These are phyloP conservation scores for Paraphoma sp. DNA, from an alignment of 2,329 filamentous ascomycete genomes.

Conservation along the genomic window DNA sequence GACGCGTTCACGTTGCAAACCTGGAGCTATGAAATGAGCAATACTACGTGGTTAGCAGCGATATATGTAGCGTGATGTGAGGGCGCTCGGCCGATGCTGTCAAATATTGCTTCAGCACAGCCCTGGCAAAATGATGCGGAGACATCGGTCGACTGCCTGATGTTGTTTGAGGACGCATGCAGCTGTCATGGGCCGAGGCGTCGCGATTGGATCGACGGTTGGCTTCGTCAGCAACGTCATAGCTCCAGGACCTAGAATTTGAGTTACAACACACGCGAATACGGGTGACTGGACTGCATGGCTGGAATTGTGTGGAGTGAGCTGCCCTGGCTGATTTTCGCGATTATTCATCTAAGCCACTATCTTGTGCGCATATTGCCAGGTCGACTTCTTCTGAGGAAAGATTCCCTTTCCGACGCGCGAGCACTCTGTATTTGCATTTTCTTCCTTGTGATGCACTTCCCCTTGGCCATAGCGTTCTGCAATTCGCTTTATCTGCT, in stretches of 20 bases:
- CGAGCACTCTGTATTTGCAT: conserved; percentile 3
- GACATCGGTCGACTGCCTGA: conserved; percentile 7
- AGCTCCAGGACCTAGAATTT: conserved; percentile 18
- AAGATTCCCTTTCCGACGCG: not conserved
- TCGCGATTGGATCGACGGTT: conserved; percentile 3
- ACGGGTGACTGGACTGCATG: not conserved
- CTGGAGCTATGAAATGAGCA: conserved; percentile 1
- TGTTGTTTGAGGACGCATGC: conserved; percentile 7
- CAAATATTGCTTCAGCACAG: not conserved
- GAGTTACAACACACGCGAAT: conserved; percentile 2
- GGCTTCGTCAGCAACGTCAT: conserved; percentile 22
- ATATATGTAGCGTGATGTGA: conserved; percentile 8
- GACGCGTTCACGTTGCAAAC: conserved; percentile 5
- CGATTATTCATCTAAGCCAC: conserved; percentile 13
- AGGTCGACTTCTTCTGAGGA: not conserved
- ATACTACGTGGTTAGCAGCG: not conserved
- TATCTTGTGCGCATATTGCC: not conserved
- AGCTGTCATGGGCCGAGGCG: conserved; percentile 1
- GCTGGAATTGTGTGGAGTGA: not conserved
- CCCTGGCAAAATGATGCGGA: conserved; percentile 6
- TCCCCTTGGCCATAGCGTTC: not conserved
- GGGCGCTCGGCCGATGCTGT: conserved; percentile 15
- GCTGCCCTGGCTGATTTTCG: not conserved
- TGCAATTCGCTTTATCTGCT: not conserved
- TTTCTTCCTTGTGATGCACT: not conserved